Evolutionary conservation across 2,329 filamentous ascomycete species (phyloP).

Genomic region (Hymenoscyphus scutula): DNA sequence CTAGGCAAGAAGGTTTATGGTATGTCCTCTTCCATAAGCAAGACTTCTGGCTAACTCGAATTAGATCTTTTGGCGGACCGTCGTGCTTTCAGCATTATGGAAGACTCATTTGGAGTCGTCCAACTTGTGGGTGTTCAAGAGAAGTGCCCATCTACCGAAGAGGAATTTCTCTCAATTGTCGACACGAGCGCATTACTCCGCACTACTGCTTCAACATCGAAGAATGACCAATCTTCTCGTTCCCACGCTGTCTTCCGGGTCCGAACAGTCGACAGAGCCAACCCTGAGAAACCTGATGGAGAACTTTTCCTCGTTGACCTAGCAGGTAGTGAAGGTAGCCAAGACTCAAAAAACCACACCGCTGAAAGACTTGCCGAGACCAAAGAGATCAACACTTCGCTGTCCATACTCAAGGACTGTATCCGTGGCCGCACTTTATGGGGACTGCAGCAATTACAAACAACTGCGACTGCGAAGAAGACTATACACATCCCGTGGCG

Average conservation of each 20-base stretch:
- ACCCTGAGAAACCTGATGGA: conserved; percentile 37
- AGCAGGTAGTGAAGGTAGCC: conserved; percentile 60
- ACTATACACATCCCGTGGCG: conserved; percentile 81
- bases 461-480: conserved; percentile 42
- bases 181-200: conserved; percentile 61
- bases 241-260: conserved; percentile 50
- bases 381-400: conserved; percentile 95
- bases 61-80: conserved; percentile 44
- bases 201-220: conserved; percentile 43
- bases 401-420: conserved; percentile 66
- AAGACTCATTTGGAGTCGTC: conserved; percentile 45
- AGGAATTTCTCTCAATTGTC: conserved; percentile 77
- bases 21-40: background rate
- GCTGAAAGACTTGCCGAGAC: conserved; percentile 85
- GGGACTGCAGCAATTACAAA: conserved; percentile 46
- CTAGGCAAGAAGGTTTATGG: conserved; percentile 70
- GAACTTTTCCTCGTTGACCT: conserved; percentile 48
- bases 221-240: conserved; percentile 48
- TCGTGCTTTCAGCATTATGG: conserved; percentile 43
- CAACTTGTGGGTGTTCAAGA: conserved; percentile 47
- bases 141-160: conserved; percentile 34
- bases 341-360: conserved; percentile 85
- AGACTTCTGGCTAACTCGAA: conserved; percentile 8
- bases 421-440: conserved; percentile 63
- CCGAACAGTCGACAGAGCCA: conserved; percentile 39